Base-by-base conservation (phyloP, 257 asterid species). In the Nicotiana attenuata region DNA sequence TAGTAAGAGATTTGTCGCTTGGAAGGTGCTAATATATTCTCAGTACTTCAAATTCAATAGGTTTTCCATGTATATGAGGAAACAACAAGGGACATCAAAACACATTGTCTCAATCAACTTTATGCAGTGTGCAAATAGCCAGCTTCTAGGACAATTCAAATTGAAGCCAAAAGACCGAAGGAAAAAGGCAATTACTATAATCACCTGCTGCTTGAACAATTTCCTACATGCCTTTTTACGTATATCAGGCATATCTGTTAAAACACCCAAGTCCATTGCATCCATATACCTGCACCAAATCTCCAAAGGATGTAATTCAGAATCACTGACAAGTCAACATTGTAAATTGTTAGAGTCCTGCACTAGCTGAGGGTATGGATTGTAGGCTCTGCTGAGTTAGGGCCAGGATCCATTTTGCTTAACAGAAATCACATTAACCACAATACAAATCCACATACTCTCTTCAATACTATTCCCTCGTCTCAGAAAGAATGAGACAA, bases 191-290 rank as follows among this genome's bases (percentile, higher is more conserved):
- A 41, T 22, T 24, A 20, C 41, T 33, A 10, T n/a, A 50, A 66
- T 68, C 71, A 91, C 97, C 93, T 94, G 98, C 82, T 92, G 97
- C 93, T 81, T 92, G 85, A 82, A 85, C 87, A 92, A 86, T 85
- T 92, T 96, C 68, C 61, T 63, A 78, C 89, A 84, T 80, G 98
- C 97, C 83, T 90, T 95, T 69, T 79, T 88, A 65, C 91, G 91
- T 87, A 96, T 92, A 85, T 85, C 89, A 56, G 92, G 95, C 97
- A 96, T 90, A 83, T 89, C 97, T 65, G 82, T 90, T 88, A 96
- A 83, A 64, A 92, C 94, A 17, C 97, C 97, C 83, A 91, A 87
- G 57, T 94, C 97, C 94, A 86, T 91, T 29, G 83, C 89, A 83
- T 91, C 89, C 93, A 96, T 90, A 78, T 92, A 92, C 90, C 98